Evolutionary conservation across 2,329 filamentous ascomycete genomes (phyloP), one percentile per base, ranked within the genome.

Genomic region (Fusarium goolgardi): DNA sequence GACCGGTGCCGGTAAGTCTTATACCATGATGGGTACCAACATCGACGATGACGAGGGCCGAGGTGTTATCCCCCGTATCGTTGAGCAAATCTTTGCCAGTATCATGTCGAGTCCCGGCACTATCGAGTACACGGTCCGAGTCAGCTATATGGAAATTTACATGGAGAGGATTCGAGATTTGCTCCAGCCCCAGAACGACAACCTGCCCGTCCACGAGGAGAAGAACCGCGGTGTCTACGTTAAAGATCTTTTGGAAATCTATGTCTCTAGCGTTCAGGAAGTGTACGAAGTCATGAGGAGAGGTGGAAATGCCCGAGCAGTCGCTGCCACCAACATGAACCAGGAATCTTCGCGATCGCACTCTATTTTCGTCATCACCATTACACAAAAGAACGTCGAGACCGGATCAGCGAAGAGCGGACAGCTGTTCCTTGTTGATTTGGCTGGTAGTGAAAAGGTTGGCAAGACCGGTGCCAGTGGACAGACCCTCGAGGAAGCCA

Each of bases 81-180:
- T 97, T 72, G 93, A 98, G 81, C 95, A 98, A 82, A 97, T 98
- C 78, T 98, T 98, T 78, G 90, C 92, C 73, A 97, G 92, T 81
- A 98, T 98, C 79, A 86, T 97, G 81, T 89, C 92, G 23, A 97
- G 94, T 73, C 93, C 95, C 43, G 90, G 90, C 74, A 97, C 93
- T 71, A 97, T 98, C 78, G 96, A 98, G 81, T 98, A 98, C 80
- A 98, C 94, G n/a, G 95, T 99, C 54, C 90, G 94, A 58, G 95
- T 98, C 76, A 97, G 94, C 80, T 98, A 98, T 81, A 97, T 99
- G 94, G 96, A 99, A 81, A 98, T 99, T 70, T 99, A 99, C 84
- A 99, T 98, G 96, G 96, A 99, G 83, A 90, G 92, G 73, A 98
- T 99, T 78, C 89, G 95, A 75, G 96, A 99, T 88, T 82, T 99